Evolutionary conservation across 2,329 filamentous ascomycete species (phyloP).

Genomic region (Neonectria neomacrospora): DNA sequence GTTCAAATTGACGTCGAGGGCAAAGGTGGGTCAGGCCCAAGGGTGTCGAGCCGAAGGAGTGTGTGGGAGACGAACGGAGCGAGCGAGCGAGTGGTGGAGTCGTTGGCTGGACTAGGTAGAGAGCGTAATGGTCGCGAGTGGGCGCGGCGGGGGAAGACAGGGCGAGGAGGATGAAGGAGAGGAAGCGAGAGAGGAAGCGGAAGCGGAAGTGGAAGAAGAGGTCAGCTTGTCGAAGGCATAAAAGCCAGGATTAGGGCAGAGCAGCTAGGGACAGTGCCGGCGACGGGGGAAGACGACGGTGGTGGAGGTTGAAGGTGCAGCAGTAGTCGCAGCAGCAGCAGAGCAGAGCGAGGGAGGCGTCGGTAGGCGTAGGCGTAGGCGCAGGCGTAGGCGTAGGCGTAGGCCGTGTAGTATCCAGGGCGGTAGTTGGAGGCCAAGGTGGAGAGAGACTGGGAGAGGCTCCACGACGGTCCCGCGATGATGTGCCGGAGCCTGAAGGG

Average conservation of each 20-base stretch:
- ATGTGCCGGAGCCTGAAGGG: slow-evolving; percentile 15
- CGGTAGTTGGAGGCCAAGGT: slow-evolving; percentile 19
- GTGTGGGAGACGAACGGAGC: slow-evolving; percentile 33
- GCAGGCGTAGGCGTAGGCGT: neutral
- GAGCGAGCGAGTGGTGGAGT: slow-evolving; percentile 21
- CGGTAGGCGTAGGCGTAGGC: neutral
- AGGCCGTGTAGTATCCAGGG: slow-evolving; percentile 2
- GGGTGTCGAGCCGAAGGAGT: slow-evolving; percentile 30
- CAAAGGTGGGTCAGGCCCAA: slow-evolving; percentile 23
- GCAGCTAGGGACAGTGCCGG: slow-evolving; percentile 2
- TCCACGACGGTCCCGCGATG: slow-evolving; percentile 25
- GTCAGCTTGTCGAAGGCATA: slow-evolving; percentile 42
- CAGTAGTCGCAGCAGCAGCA: neutral
- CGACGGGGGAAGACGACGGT: slow-evolving; percentile 11
- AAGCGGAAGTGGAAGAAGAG: slow-evolving; percentile 26
- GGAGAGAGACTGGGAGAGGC: slow-evolving; percentile 5
- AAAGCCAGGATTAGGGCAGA: slow-evolving; percentile 35
- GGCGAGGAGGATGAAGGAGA: slow-evolving; percentile 23
- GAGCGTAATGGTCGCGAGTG: slow-evolving; percentile 34
- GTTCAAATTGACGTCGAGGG: neutral
- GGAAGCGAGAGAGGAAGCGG: slow-evolving; percentile 21
- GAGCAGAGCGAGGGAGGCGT: slow-evolving; percentile 15
- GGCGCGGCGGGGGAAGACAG: slow-evolving; percentile 20
- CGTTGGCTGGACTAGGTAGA: slow-evolving; percentile 31
- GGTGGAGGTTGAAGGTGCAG: slow-evolving; percentile 5